Evolutionary conservation across 805 yeast species (phyloP).

Genomic region (Saccharomyces eubayanus): DNA sequence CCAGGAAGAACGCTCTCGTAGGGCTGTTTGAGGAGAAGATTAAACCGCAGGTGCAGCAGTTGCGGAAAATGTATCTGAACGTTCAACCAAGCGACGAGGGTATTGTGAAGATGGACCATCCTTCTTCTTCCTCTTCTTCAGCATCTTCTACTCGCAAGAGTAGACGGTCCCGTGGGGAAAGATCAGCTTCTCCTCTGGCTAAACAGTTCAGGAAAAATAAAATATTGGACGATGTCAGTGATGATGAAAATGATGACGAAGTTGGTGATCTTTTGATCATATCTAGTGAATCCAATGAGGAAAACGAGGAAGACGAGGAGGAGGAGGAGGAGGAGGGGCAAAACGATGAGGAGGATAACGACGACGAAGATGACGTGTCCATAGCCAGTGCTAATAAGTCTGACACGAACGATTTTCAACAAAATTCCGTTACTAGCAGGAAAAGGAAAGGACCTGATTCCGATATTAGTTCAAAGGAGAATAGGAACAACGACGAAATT

Average conservation of each 20-base stretch:
- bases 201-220: constrained; percentile 3
- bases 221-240: constrained; percentile 4
- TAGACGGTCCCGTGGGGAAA: constrained; percentile 1
- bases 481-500: neutral
- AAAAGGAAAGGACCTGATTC: neutral
- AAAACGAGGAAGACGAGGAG: constrained; percentile 1
- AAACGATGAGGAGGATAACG: constrained; percentile 4
- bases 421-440: neutral
- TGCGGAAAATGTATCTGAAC: constrained; percentile 30
- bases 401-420: constrained; percentile 9
- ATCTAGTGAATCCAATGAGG: constrained; percentile 3
- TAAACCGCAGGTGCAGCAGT: constrained; percentile 38
- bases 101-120: constrained; percentile 32
- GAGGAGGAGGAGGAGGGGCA: too few relatives aligned
- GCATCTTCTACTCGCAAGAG: neutral
- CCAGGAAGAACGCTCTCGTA: constrained; percentile 62
- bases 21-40: constrained; percentile 50
- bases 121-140: neutral
- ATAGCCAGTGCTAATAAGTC: neutral
- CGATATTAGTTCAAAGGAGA: neutral
- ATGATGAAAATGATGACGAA: constrained; percentile 5
- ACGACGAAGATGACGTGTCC: constrained; percentile 10
- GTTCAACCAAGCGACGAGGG: constrained; percentile 32
- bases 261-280: constrained; percentile 4
- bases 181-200: neutral